These are phyloP conservation scores for Passiflora organensis DNA, from an alignment of 345 rosid genomes.

Conservation along the genomic window DNA sequence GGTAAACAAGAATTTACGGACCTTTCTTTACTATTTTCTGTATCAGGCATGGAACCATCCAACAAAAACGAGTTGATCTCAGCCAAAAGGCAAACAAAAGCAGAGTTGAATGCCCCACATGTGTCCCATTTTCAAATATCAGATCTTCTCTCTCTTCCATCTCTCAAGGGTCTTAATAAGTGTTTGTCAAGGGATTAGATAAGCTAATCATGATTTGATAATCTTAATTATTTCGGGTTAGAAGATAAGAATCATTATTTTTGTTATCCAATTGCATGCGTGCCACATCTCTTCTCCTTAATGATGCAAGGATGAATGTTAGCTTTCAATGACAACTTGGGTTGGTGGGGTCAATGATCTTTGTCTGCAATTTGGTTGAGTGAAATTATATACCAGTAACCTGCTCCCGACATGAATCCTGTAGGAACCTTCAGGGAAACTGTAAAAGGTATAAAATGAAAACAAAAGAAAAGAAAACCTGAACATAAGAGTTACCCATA, in stretches of 20 bases:
- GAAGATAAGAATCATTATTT: constrained; percentile 14
- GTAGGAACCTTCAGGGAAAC: too few relatives aligned
- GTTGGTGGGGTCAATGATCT: constrained; percentile 1
- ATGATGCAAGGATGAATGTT: not conserved
- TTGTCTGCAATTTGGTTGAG: too few relatives aligned
- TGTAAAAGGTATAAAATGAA: too few relatives aligned
- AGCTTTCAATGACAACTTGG: not conserved
- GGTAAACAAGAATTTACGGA: too few relatives aligned
- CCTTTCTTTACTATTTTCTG: too few relatives aligned
- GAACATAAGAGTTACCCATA: too few relatives aligned
- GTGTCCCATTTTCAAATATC: not conserved
- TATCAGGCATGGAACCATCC: not conserved
- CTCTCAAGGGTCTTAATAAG: too few relatives aligned
- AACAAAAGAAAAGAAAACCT: too few relatives aligned
- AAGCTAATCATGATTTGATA: constrained; percentile 12
- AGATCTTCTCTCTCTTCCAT: too few relatives aligned
- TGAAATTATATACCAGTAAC: not conserved
- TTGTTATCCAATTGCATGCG: constrained; percentile 11
- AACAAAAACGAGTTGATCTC: constrained; percentile 1
- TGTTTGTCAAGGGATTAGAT: constrained; percentile 6
- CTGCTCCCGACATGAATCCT: too few relatives aligned
- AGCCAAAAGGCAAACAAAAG: not conserved
- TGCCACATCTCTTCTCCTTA: constrained; percentile 2
- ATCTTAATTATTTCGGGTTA: not conserved
- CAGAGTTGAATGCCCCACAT: not conserved